A percentile compares a stretch with the other conserved stretches of the same genome.
Evolutionary conservation across 2,329 filamentous ascomycete species (phyloP).

Genomic region (Fusarium irregulare): DNA sequence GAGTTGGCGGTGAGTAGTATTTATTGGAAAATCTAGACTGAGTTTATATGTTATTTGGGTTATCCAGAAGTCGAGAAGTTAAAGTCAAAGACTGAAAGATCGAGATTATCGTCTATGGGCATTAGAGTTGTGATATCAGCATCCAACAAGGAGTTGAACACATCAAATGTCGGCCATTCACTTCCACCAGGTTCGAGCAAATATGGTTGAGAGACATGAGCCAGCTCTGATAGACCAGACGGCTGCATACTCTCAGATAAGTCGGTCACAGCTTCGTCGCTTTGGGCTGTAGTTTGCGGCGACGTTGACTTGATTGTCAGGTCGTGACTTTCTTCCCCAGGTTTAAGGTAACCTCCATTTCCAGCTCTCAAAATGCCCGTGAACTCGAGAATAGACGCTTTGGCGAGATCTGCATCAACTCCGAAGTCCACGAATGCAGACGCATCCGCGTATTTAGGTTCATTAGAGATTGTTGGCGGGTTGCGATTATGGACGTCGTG

Average conservation of each 20-base stretch:
- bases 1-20: neutral
- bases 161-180: constrained; percentile 1
- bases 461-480: fast-evolving
- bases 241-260: too few species aligned
- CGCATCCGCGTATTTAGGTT: neutral
- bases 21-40: fast-evolving
- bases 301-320: fast-evolving
- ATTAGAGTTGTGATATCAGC: constrained; percentile 20
- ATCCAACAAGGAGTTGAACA: constrained; percentile 13
- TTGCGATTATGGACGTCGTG: neutral
- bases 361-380: neutral
- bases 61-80: neutral
- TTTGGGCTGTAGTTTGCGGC: neutral
- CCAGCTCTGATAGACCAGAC: too few species aligned
- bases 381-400: neutral
- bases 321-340: neutral
- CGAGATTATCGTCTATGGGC: neutral
- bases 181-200: fast-evolving
- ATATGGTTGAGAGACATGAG: neutral
- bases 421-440: neutral
- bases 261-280: fast-evolving
- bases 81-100: constrained; percentile 1
- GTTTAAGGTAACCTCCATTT: neutral
- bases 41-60: fast-evolving
- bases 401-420: fast-evolving